Evolutionary conservation across 2,329 filamentous ascomycete species (phyloP).

Genomic region (Fusarium sp.): DNA sequence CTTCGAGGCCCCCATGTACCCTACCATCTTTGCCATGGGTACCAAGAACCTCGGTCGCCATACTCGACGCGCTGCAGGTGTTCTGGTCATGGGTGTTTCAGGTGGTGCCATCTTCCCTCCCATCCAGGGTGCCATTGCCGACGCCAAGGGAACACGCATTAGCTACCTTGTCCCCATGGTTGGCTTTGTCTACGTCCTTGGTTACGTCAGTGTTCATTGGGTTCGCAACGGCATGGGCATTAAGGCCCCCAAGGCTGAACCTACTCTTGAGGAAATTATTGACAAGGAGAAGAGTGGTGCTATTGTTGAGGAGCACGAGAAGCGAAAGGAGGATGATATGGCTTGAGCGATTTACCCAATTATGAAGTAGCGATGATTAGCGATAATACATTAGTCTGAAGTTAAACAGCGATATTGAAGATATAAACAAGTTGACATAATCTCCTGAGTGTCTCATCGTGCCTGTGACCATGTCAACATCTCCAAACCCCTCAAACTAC

Average conservation of each 20-base stretch:
- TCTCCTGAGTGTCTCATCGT: neutral
- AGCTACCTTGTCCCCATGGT: conserved; percentile 38
- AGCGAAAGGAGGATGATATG: conserved; percentile 26
- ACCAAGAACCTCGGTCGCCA: conserved; percentile 80
- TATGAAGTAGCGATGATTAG: neutral
- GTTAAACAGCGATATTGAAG: neutral
- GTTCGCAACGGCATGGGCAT: conserved; percentile 31
- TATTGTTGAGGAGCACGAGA: conserved; percentile 33
- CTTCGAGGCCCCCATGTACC: conserved; percentile 84
- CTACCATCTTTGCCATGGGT: conserved; percentile 81
- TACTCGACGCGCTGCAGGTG: conserved; percentile 80
- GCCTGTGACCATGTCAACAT: neutral
- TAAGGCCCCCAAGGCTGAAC: conserved; percentile 16
- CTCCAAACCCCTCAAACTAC: neutral
- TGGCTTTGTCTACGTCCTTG: conserved; percentile 40
- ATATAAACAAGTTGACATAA: neutral
- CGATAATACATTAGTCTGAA: neutral
- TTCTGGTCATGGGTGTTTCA: conserved; percentile 73
- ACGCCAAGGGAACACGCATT: conserved; percentile 36
- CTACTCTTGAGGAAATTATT: neutral
- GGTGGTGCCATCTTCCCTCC: conserved; percentile 67
- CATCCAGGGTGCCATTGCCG: conserved; percentile 33
- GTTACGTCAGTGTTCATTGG: conserved; percentile 32
- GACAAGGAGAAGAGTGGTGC: conserved; percentile 16
- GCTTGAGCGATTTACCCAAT: conserved; percentile 7